Base-by-base conservation (phyloP, 1,284 basidiomycete genomes). In the Cutaneotrichosporon cutaneum region DNA sequence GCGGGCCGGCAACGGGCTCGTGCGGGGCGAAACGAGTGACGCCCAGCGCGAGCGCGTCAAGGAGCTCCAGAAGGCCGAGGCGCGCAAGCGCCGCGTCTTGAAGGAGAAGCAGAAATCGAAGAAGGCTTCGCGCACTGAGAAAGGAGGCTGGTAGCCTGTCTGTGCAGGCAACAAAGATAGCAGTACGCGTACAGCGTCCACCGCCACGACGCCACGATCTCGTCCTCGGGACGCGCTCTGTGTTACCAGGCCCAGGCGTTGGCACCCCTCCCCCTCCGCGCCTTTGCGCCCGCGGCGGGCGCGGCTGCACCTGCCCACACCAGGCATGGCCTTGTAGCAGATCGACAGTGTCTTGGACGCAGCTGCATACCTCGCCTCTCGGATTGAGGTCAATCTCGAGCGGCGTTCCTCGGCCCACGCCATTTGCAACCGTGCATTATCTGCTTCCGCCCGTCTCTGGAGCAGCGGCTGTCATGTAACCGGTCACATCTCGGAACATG, bases 11-110 rank as follows among this genome's bases (percentile, higher is more conserved):
- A 33, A 62, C 16, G 59, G 61, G 1, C 61, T 73, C 16, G 68
- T 80, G 13, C 58, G 71, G 1, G 76, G 73, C 10, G 67, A 73
- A 24, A 78, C 78, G 7, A 71, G 65, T 30, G 56, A 54, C 0
- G 74, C 69, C 30, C 75, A 78, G 63, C 70, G 70, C 51, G 55
- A 68, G 18, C 66, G 67, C 24, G 75, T 80, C 3, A 59, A 61
- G 21, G 64, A 53, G 0, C 62, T 74, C 30, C 65, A 67, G 6
- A 60, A 61, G n/a, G 61, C 57, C 4, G 77, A 77, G 35, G 68
- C 72, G 56, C 66, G 55, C 26, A 64, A 68, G 53, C 59, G 68
- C 51, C 64, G 71, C 57, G 57, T 64, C 10, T 58, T 63, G 27
- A 80, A 80, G 68, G 70, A 71, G 50, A 67, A 65, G 59, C 35